These are phyloP conservation scores for Prunus padus DNA, from an alignment of 306 rosid species.

Conservation along the genomic window DNA sequence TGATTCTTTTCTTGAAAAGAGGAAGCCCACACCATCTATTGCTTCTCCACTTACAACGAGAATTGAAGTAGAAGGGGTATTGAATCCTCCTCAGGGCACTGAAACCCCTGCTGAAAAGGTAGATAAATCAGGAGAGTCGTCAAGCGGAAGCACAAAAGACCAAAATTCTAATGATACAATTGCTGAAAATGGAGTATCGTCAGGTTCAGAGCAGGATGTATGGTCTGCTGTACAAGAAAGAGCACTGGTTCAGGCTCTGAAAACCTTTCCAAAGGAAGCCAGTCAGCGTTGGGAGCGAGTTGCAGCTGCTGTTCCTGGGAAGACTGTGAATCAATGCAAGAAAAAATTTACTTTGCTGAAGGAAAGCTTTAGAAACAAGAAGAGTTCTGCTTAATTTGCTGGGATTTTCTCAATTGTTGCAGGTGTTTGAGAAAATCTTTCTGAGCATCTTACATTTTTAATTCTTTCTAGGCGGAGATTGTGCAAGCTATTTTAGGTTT, in stretches of 20 bases:
- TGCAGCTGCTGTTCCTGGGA: slow-evolving; percentile 92
- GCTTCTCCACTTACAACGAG: slow-evolving; percentile 92
- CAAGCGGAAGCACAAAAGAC: slow-evolving; percentile 32
- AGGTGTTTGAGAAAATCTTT: slow-evolving; percentile 9
- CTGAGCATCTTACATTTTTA: slow-evolving; percentile 12
- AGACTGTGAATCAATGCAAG: slow-evolving; percentile 88
- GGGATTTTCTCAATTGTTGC: slow-evolving; percentile 1
- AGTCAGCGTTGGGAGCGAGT: slow-evolving; percentile 94
- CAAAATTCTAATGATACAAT: slow-evolving; percentile 30
- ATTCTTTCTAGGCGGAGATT: slow-evolving; percentile 24
- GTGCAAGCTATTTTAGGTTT: slow-evolving; percentile 11
- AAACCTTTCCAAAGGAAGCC: slow-evolving; percentile 89
- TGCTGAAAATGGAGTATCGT: slow-evolving; percentile 49
- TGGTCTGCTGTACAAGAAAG: slow-evolving; percentile 93
- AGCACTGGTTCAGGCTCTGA: slow-evolving; percentile 92
- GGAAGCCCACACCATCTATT: slow-evolving; percentile 79
- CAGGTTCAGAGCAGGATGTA: slow-evolving; percentile 64
- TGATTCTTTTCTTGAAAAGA: slow-evolving; percentile 91
- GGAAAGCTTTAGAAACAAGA: slow-evolving; percentile 92
- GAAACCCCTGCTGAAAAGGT: slow-evolving; percentile 36
- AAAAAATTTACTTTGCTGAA: slow-evolving; percentile 73
- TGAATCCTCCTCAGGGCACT: slow-evolving; percentile 28
- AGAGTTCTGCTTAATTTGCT: slow-evolving; percentile 45
- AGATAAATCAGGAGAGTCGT: slow-evolving; percentile 33
- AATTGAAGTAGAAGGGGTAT: slow-evolving; percentile 62